A percentile compares a stretch with the other conserved stretches of the same genome.
Conservation (phyloP, 208 protist genomes). For the Leptomonas pyrrhocoris region DNA sequence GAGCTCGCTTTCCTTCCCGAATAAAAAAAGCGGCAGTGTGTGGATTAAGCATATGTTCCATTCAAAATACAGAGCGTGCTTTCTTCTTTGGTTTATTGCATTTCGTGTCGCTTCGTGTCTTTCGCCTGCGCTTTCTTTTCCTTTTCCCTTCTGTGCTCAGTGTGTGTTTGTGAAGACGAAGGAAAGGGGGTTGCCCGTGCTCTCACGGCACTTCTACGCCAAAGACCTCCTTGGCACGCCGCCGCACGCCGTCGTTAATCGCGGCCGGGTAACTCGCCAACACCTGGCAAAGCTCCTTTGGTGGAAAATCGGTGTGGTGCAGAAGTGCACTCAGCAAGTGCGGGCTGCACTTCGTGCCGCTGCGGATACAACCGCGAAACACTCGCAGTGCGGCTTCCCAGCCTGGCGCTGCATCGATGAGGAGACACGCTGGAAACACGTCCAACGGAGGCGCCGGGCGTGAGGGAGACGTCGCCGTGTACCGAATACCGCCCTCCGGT, state of each 20-base stretch:
- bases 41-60: too few relatives aligned
- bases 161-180: neutral
- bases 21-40: too few relatives aligned
- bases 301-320: constrained; percentile 30
- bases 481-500: constrained; percentile 16
- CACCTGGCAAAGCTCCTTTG: constrained; percentile 36
- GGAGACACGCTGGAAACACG: constrained; percentile 21
- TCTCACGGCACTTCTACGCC: constrained; percentile 7
- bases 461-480: neutral
- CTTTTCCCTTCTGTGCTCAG: constrained; percentile 5
- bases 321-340: constrained; percentile 70
- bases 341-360: constrained; percentile 59
- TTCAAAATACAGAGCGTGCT: too few relatives aligned
- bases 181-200: neutral
- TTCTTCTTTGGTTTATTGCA: too few relatives aligned
- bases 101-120: too few relatives aligned
- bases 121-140: neutral
- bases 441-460: constrained; percentile 28
- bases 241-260: constrained; percentile 58
- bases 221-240: constrained; percentile 35
- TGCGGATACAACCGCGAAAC: constrained; percentile 48
- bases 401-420: constrained; percentile 30
- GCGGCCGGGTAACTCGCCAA: constrained; percentile 44
- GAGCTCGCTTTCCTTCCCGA: too few relatives aligned
- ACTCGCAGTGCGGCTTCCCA: constrained; percentile 46